Conservation (phyloP, 441 rosid species). For the Francoa sonchifolia region DNA sequence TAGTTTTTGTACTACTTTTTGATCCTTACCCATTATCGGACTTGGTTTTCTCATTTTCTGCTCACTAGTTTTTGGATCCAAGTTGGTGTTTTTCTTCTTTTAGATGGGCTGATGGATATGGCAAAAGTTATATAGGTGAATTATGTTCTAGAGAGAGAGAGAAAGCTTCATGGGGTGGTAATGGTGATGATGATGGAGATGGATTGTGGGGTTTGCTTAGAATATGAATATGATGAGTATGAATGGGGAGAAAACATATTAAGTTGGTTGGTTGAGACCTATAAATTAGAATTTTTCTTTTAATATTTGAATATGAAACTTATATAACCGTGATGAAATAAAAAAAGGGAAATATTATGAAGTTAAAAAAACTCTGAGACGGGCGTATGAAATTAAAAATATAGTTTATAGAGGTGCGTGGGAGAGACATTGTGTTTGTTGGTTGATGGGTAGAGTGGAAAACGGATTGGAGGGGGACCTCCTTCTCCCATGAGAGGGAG, state of each 20-base stretch:
- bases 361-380: no score
- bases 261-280: no score
- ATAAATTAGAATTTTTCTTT: no score
- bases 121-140: slow-evolving; percentile 25
- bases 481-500: slow-evolving; percentile 1
- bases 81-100: neutral
- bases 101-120: slow-evolving; percentile 22
- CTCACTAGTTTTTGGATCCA: neutral
- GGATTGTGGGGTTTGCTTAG: slow-evolving; percentile 78
- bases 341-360: slow-evolving; percentile 1
- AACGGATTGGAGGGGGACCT: slow-evolving; percentile 71
- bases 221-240: slow-evolving; percentile 28
- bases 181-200: slow-evolving; percentile 55
- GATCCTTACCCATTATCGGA: no score
- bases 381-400: no score
- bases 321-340: no score
- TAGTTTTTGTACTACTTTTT: no score
- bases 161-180: slow-evolving; percentile 42
- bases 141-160: slow-evolving; percentile 19
- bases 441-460: slow-evolving; percentile 76
- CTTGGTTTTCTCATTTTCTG: slow-evolving; percentile 50
- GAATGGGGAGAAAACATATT: slow-evolving; percentile 16
- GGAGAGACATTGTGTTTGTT: slow-evolving; percentile 44
- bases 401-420: no score
- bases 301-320: no score